Evolutionary conservation across 305 asterid species (phyloP).

Genomic region (Euphrasia arctica): DNA sequence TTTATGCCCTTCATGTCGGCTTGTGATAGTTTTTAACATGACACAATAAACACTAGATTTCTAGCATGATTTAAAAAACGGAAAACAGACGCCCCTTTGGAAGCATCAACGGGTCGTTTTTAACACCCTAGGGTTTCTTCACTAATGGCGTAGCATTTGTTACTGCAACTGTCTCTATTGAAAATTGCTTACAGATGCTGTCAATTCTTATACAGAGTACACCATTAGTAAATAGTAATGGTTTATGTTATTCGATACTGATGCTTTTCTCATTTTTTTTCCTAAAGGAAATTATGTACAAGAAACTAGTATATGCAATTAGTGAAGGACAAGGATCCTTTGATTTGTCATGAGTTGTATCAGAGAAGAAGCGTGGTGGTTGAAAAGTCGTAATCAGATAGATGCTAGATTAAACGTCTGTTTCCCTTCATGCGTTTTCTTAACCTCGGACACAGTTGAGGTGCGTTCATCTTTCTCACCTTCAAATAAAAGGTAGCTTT

Average conservation of each 20-base stretch:
- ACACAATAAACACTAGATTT: not conserved
- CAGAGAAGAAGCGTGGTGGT: not conserved
- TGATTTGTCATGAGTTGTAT: slow-evolving; percentile 60
- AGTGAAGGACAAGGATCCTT: slow-evolving; percentile 89
- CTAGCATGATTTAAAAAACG: not conserved
- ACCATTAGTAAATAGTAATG: not conserved
- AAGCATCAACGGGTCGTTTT: not conserved
- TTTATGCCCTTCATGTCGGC: not conserved
- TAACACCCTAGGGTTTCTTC: no score
- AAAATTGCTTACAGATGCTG: not conserved
- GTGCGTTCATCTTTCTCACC: not conserved
- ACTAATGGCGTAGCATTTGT: not conserved
- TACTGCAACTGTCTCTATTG: not conserved
- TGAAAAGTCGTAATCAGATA: not conserved
- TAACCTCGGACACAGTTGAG: not conserved
- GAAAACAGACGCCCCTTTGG: not conserved
- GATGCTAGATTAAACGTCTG: not conserved
- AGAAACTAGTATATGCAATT: slow-evolving; percentile 74
- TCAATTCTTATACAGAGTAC: not conserved
- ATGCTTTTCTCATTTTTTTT: not conserved
- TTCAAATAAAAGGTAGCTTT: not conserved
- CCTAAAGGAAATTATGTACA: slow-evolving; percentile 59
- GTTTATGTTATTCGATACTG: not conserved
- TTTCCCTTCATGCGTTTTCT: not conserved
- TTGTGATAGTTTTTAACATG: not conserved